These are phyloP conservation scores for Nannochloropsis salina DNA, from an alignment of 108 stramenopile genomes.

Conservation along the genomic window DNA sequence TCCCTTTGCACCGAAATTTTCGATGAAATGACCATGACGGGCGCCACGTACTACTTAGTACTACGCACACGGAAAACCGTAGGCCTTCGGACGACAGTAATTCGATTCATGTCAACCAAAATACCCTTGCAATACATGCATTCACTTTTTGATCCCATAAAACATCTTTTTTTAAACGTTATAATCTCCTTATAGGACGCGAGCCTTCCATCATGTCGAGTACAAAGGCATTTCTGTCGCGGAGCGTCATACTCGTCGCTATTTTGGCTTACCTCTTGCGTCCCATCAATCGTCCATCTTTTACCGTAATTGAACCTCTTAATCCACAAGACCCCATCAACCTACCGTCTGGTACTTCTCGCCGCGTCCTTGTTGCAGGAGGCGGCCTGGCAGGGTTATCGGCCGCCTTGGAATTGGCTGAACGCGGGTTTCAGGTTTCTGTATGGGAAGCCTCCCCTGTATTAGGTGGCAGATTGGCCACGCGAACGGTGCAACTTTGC, in stretches of 20 bases:
- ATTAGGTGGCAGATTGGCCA: constrained; percentile 8
- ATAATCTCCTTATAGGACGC: neutral
- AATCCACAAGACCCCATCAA: neutral
- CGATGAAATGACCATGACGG: too few relatives aligned
- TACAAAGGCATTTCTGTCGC: neutral
- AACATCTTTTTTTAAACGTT: neutral
- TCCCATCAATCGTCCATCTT: constrained; percentile 7
- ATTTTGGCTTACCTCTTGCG: constrained; percentile 2
- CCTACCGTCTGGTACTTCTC: neutral
- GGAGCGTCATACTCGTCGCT: neutral
- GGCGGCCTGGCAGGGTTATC: neutral
- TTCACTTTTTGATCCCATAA: neutral
- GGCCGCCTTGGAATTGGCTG: neutral
- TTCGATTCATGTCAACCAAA: too few relatives aligned
- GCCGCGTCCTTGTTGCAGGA: neutral
- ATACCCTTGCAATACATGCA: neutral
- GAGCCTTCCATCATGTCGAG: neutral
- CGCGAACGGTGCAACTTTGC: neutral
- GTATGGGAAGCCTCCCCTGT: neutral
- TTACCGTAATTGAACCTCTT: constrained; percentile 9
- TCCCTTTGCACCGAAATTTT: too few relatives aligned
- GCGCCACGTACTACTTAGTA: too few relatives aligned
- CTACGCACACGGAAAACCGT: too few relatives aligned
- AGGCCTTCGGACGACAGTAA: too few relatives aligned
- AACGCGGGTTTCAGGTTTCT: neutral